Conservation (phyloP, 2,329 filamentous ascomycete genomes). For the Aaosphaeria pasadenensis region DNA sequence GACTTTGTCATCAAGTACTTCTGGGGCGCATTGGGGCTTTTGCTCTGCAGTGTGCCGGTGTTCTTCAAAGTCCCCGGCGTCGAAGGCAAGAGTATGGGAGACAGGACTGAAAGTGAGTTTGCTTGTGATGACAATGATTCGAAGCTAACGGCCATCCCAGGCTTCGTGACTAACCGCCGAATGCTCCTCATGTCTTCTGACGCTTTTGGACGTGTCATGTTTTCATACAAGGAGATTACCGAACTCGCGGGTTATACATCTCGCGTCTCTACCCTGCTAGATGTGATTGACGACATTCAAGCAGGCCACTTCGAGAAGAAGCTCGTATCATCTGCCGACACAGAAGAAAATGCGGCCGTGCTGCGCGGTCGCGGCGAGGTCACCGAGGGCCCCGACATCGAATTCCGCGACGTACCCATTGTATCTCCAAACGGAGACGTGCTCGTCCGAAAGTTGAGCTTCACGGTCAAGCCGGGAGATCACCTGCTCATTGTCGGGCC, state of each 20-base stretch:
- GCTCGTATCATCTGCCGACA: conserved; percentile 83
- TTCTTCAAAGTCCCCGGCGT: conserved; percentile 86
- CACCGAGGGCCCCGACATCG: conserved; percentile 77
- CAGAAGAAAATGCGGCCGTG: conserved; percentile 76
- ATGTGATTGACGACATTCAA: conserved; percentile 92
- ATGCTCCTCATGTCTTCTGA: conserved; percentile 92
- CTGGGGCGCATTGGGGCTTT: conserved; percentile 88
- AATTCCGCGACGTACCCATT: conserved; percentile 87
- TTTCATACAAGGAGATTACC: conserved; percentile 95
- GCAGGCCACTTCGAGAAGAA: conserved; percentile 94
- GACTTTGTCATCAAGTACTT: conserved; percentile 99
- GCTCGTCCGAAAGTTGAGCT: conserved; percentile 79
- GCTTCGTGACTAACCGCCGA: conserved; percentile 89
- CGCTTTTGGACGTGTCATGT: conserved; percentile 88
- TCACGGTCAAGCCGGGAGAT: conserved; percentile 80
- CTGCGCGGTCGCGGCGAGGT: conserved; percentile 79
- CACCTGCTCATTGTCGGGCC: conserved; percentile 94
- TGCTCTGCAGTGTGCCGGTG: conserved; percentile 91
- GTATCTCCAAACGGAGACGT: conserved; percentile 97
- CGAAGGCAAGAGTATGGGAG: conserved; percentile 59
- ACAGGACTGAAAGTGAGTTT: conserved; percentile 59
- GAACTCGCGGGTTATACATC: conserved; percentile 95
- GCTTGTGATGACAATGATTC: background rate
- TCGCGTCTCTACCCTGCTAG: conserved; percentile 81
- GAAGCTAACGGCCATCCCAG: conserved; percentile 33